These are phyloP conservation scores for Mitragyna speciosa DNA, from an alignment of 257 asterid species.

Conservation along the genomic window DNA sequence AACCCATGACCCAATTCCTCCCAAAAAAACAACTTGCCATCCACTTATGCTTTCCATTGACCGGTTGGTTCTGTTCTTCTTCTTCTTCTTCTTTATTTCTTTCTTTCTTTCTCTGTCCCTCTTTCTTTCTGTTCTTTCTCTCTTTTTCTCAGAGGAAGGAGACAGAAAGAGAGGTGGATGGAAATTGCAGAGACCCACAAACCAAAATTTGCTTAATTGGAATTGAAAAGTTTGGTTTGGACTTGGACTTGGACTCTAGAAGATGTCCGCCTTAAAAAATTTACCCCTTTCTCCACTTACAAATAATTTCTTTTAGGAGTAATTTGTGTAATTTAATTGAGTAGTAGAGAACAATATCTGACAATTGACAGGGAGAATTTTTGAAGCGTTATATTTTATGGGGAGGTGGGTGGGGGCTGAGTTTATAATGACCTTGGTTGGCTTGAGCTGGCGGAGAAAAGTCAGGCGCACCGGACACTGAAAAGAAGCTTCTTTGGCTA, in stretches of 20 bases:
- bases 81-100: not conserved
- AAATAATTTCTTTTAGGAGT: too few species aligned
- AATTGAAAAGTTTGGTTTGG: not conserved
- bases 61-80: not conserved
- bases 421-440: conserved; percentile 6
- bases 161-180: conserved; percentile 5
- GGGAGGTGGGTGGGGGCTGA: not conserved
- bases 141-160: not conserved
- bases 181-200: conserved; percentile 4
- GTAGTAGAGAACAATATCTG: too few species aligned
- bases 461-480: conserved; percentile 8
- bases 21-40: conserved; percentile 58
- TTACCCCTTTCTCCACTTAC: not conserved
- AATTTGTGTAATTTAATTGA: too few species aligned
- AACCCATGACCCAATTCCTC: conserved; percentile 70
- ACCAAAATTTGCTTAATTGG: not conserved
- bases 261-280: not conserved
- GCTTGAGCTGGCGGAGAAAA: conserved; percentile 26
- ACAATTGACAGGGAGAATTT: not conserved
- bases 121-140: not conserved
- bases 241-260: not conserved
- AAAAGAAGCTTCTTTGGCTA: not conserved
- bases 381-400: not conserved
- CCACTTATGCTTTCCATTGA: conserved; percentile 56
- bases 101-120: not conserved